phyloP scores from a whole-genome alignment of 1,284 basidiomycete genomes.

The Farysia itapuensis region DNA sequence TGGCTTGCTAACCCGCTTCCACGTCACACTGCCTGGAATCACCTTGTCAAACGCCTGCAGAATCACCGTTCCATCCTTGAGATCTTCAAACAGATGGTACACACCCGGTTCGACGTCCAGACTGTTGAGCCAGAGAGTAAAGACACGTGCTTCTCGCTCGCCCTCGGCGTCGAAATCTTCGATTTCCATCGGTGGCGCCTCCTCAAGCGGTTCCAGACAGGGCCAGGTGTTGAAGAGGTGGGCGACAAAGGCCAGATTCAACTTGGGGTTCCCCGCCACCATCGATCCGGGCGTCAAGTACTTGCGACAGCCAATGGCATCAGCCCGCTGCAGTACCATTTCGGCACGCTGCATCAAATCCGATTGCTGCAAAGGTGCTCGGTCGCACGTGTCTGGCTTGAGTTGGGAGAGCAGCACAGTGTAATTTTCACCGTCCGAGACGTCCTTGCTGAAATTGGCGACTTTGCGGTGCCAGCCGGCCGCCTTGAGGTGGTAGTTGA shows the following conservation, averaged over 20 bases:
- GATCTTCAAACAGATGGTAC: constrained; percentile 93
- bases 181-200: constrained; percentile 71
- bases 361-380: constrained; percentile 80
- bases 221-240: constrained; percentile 98
- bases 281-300: constrained; percentile 91
- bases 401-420: constrained; percentile 92
- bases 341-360: constrained; percentile 84
- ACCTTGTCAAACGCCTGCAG: constrained; percentile 97
- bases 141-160: constrained; percentile 94
- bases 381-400: constrained; percentile 83
- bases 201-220: constrained; percentile 73
- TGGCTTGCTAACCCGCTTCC: constrained; percentile 91
- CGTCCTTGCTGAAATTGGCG: constrained; percentile 95
- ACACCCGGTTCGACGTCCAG: constrained; percentile 93
- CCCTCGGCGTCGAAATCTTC: constrained; percentile 99
- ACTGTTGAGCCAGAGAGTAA: constrained; percentile 96
- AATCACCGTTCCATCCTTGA: constrained; percentile 84
- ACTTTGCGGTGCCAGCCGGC: constrained; percentile 77
- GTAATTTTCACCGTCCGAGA: constrained; percentile 94
- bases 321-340: constrained; percentile 88
- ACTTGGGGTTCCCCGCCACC: constrained; percentile 90
- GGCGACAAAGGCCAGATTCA: constrained; percentile 97
- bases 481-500: constrained; percentile 96
- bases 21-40: constrained; percentile 84
- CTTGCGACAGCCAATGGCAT: constrained; percentile 88